Conservation (phyloP, 2,329 filamentous ascomycete genomes). For the Penicillium sp. region DNA sequence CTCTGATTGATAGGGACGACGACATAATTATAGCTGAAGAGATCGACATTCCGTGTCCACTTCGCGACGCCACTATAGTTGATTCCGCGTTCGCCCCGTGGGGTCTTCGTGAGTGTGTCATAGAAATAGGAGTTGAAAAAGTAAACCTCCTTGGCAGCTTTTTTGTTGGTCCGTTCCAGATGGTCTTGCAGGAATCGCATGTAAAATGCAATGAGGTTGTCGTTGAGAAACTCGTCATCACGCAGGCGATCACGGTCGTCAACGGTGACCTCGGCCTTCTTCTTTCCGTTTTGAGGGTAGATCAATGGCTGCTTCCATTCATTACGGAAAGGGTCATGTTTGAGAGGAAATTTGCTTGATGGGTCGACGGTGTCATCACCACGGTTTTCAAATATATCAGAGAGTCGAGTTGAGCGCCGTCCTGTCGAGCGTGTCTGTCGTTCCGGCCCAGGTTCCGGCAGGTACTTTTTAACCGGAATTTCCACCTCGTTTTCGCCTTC, state of each 20-base stretch:
- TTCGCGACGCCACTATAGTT: slow-evolving; percentile 84
- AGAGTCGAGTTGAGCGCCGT: slow-evolving; percentile 19
- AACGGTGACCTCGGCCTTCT: slow-evolving; percentile 49
- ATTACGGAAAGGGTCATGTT: slow-evolving; percentile 24
- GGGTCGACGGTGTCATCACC: neutral
- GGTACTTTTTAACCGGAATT: slow-evolving; percentile 37
- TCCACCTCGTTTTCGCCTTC: slow-evolving; percentile 9
- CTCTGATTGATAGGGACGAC: slow-evolving; percentile 89
- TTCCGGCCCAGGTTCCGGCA: slow-evolving; percentile 4
- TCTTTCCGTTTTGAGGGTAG: slow-evolving; percentile 52
- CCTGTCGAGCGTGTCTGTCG: slow-evolving; percentile 36
- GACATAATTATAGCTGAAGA: slow-evolving; percentile 86
- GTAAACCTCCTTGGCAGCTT: slow-evolving; percentile 69
- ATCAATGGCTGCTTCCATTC: slow-evolving; percentile 46
- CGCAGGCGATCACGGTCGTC: slow-evolving; percentile 70
- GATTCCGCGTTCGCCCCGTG: slow-evolving; percentile 61
- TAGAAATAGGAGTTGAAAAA: slow-evolving; percentile 96
- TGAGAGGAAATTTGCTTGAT: slow-evolving; percentile 8
- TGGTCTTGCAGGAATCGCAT: slow-evolving; percentile 71
- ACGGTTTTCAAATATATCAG: neutral
- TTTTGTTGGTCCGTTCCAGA: slow-evolving; percentile 59
- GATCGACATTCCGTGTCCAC: slow-evolving; percentile 85
- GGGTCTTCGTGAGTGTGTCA: slow-evolving; percentile 68
- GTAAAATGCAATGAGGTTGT: slow-evolving; percentile 90
- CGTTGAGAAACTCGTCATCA: slow-evolving; percentile 86